Evolutionary conservation across 495 filamentous ascomycete genomes (phyloP), one percentile per base, ranked within the genome.

Genomic region (Lepidopterella palustris): DNA sequence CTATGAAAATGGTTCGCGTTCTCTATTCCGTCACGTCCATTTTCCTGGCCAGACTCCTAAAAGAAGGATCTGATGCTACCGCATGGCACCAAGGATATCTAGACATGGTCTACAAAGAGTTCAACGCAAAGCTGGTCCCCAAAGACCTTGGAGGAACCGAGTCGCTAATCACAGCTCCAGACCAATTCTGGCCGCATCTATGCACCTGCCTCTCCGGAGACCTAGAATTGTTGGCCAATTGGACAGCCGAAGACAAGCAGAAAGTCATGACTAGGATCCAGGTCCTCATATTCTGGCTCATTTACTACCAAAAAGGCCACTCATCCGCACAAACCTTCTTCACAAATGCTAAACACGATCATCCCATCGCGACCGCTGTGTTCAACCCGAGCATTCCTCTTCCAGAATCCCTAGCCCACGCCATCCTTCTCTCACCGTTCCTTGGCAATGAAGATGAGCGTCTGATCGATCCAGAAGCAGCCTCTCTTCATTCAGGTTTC

Each of bases 261-360:
- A 59, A 48, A 45, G 25, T 64, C 4, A 53, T 58, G 15, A n/a
- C 3, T 26, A 60, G 64, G 18, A 18, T 67, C 21, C 63, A 71
- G 47, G 13, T 69, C 11, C 26, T 72, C 29, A 51, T 67, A 2
- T 70, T 71, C 59, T 69, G 66, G 63, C 58, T 60, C 24, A 28
- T 69, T 10, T 68, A 53, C 31, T 50, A 47, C 8, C 68, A 70
- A 55, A 68, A 64, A 18, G 48, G 32, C n/a, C 68, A 67, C 47
- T 60, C 58, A 5, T 61, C 50, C 0, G 63, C 70, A 21, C 68
- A 69, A 40, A 67, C 60, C 0, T 71, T 70, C 58, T 72, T 72
- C 52, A 40, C n/a, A 15, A 65, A 54, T 5, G 40, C 65, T 35
- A 31, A 26, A 18, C 47, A 52, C 21, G 32, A 63, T 25, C 53